phyloP scores from a whole-genome alignment of 441 rosid genomes.

The Macaranga tanarius region DNA sequence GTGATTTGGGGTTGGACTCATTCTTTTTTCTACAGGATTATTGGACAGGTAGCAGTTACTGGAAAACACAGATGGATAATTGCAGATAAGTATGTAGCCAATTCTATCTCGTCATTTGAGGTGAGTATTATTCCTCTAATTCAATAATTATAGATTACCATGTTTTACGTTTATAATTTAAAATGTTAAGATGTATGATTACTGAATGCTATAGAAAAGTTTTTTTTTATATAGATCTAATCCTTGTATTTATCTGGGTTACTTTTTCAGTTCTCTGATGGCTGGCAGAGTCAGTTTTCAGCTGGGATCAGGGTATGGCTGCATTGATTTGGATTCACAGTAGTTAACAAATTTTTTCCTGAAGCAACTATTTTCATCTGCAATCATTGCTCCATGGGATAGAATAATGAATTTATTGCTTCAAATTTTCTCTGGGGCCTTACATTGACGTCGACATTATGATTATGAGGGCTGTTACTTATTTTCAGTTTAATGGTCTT shows the following conservation, averaged over 20 bases:
- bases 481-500: neutral
- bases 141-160: conserved; percentile 6
- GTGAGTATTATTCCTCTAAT: conserved; percentile 37
- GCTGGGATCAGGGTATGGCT: conserved; percentile 76
- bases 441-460: neutral
- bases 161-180: neutral
- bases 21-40: conserved; percentile 54
- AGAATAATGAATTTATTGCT: conserved; percentile 2
- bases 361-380: neutral
- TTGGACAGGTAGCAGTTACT: conserved; percentile 82
- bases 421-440: neutral
- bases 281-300: conserved; percentile 76
- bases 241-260: conserved; percentile 14
- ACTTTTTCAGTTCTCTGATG: conserved; percentile 60
- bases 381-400: neutral
- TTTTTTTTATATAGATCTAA: conserved; percentile 16
- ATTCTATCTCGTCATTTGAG: conserved; percentile 52
- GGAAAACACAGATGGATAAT: conserved; percentile 80
- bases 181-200: neutral
- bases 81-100: conserved; percentile 47
- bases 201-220: neutral
- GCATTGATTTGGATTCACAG: conserved; percentile 11
- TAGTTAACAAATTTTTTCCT: neutral
- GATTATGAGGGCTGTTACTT: neutral
- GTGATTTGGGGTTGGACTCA: conserved; percentile 11